Percentiles rank a stretch among this genome's conserved stretches.
phyloP scores from a whole-genome alignment of 495 filamentous ascomycete genomes.

The Daldinia loculata region DNA sequence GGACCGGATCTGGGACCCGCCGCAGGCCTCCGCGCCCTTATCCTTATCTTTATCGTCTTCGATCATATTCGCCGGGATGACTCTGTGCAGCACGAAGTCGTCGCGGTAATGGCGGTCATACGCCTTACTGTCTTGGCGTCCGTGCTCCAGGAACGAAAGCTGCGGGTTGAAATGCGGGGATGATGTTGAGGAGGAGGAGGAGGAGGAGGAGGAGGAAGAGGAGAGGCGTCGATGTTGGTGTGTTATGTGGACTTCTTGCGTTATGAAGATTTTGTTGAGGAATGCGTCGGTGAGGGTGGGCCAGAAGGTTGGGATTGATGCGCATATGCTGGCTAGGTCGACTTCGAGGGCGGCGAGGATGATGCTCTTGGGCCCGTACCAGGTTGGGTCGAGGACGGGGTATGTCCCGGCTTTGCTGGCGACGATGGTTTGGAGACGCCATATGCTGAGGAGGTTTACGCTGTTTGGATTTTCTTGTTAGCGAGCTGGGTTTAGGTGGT shows the following conservation, averaged over 20 bases:
- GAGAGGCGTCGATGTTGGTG: slow-evolving; percentile 41
- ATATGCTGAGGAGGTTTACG: slow-evolving; percentile 43
- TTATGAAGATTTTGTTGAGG: slow-evolving; percentile 43
- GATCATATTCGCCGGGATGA: slow-evolving; percentile 11
- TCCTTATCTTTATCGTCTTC: not conserved
- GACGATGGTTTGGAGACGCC: slow-evolving; percentile 40
- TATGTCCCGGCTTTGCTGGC: slow-evolving; percentile 41
- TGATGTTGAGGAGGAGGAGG: not conserved
- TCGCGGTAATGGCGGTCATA: slow-evolving; percentile 20
- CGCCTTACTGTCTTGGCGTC: not conserved
- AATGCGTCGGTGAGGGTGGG: slow-evolving; percentile 36
- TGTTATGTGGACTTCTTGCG: slow-evolving; percentile 45
- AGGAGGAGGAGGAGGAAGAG: not conserved
- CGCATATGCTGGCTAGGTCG: slow-evolving; percentile 50
- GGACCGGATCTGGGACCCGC: slow-evolving; percentile 18
- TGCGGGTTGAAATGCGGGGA: slow-evolving; percentile 23
- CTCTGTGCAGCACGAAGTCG: slow-evolving; percentile 22
- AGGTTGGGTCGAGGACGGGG: slow-evolving; percentile 45
- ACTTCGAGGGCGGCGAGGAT: slow-evolving; percentile 49
- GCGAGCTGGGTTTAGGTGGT: too few species aligned
- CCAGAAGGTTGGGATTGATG: slow-evolving; percentile 49
- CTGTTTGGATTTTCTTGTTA: not conserved
- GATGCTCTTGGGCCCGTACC: slow-evolving; percentile 43
- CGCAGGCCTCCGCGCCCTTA: slow-evolving; percentile 7
- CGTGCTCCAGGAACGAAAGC: not conserved